Conservation (phyloP, 495 filamentous ascomycete genomes). For the Annulohypoxylon nitens region DNA sequence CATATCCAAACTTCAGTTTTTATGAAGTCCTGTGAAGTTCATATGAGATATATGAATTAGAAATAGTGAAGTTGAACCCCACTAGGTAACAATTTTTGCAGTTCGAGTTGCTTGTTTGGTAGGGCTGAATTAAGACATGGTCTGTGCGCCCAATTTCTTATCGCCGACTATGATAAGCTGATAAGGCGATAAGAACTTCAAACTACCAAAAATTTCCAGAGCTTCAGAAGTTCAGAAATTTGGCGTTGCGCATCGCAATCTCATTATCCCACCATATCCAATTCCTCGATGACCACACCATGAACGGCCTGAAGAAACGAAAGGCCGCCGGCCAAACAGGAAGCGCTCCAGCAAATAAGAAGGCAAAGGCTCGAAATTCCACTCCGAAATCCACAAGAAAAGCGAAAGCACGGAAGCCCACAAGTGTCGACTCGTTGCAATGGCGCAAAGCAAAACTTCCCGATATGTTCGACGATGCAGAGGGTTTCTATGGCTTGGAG, state of each 20-base stretch:
- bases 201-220: slow-evolving; percentile 47
- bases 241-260: slow-evolving; percentile 1
- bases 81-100: slow-evolving; percentile 29
- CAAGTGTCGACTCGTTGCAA: slow-evolving; percentile 73
- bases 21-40: not conserved
- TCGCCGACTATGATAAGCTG: slow-evolving; percentile 11
- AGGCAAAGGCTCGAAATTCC: slow-evolving; percentile 56
- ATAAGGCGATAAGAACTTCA: slow-evolving; percentile 14
- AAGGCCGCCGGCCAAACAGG: slow-evolving; percentile 53
- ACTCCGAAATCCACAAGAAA: slow-evolving; percentile 28
- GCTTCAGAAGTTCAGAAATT: slow-evolving; percentile 7
- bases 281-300: slow-evolving; percentile 33
- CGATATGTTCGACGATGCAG: slow-evolving; percentile 89
- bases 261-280: slow-evolving; percentile 15
- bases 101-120: too few relatives aligned
- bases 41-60: not conserved
- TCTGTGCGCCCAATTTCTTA: slow-evolving; percentile 10
- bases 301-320: slow-evolving; percentile 60
- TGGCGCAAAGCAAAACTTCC: slow-evolving; percentile 89
- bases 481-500: slow-evolving; percentile 93
- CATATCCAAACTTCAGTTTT: slow-evolving; percentile 64
- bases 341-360: slow-evolving; percentile 60
- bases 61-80: slow-evolving; percentile 8
- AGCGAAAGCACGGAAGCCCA: slow-evolving; percentile 52
- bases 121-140: slow-evolving; percentile 48